Conservation (phyloP, 1,284 basidiomycete species). For the Paramarasmius palmivorus region DNA sequence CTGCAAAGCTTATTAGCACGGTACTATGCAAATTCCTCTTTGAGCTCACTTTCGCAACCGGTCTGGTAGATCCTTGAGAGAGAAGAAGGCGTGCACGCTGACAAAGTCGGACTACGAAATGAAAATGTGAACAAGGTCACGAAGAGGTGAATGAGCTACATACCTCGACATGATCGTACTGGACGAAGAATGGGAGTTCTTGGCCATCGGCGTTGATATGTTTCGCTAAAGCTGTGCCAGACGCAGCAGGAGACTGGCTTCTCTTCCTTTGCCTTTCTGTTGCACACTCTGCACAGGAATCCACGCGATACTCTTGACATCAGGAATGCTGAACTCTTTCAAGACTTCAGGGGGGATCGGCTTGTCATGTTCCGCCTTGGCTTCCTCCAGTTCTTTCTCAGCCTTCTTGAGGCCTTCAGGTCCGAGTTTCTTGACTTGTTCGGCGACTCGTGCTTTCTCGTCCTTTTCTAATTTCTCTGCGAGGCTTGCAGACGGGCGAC, state of each 20-base stretch:
- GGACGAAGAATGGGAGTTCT: conserved; percentile 83
- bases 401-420: conserved; percentile 79
- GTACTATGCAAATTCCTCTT: background rate
- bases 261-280: conserved; percentile 54
- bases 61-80: conserved; percentile 70
- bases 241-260: conserved; percentile 21
- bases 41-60: conserved; percentile 72
- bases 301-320: conserved; percentile 91
- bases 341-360: conserved; percentile 84
- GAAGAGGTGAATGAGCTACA: conserved; percentile 18
- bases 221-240: conserved; percentile 48
- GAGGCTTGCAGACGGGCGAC: conserved; percentile 87
- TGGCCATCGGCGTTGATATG: conserved; percentile 75
- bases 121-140: background rate
- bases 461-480: conserved; percentile 81
- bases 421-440: conserved; percentile 75
- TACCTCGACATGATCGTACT: conserved; percentile 88
- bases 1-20: conserved; percentile 35
- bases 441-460: conserved; percentile 78
- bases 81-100: conserved; percentile 78
- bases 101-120: conserved; percentile 85
- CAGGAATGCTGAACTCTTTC: conserved; percentile 83
- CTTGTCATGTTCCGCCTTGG: conserved; percentile 85
- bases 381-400: conserved; percentile 71
- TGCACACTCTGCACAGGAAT: conserved; percentile 87